Evolutionary conservation across 2,329 filamentous ascomycete genomes (phyloP).

Genomic region (Plenodomus lindquistii): DNA sequence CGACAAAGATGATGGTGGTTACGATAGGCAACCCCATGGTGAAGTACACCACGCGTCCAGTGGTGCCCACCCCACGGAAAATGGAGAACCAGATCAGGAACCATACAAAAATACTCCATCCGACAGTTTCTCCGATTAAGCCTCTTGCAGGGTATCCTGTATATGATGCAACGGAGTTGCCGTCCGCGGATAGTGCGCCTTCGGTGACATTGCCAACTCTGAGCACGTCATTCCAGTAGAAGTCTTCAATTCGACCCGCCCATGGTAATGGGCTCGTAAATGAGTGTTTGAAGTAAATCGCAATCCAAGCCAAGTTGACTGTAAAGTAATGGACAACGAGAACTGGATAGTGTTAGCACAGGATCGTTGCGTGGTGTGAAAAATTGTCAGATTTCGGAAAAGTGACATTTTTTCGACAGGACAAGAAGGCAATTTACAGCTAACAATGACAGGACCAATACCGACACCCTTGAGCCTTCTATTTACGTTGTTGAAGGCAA

Average conservation of each 20-base stretch:
- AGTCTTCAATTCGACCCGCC: slow-evolving; percentile 55
- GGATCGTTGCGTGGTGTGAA: too few relatives aligned
- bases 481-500: slow-evolving; percentile 58
- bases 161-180: slow-evolving; percentile 48
- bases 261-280: slow-evolving; percentile 61
- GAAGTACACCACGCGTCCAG: slow-evolving; percentile 63
- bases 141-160: slow-evolving; percentile 53
- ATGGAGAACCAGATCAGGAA: slow-evolving; percentile 64
- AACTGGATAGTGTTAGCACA: too few relatives aligned
- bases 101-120: slow-evolving; percentile 63
- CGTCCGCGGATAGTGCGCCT: slow-evolving; percentile 39
- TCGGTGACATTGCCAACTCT: slow-evolving; percentile 51
- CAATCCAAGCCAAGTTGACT: slow-evolving; percentile 62
- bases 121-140: slow-evolving; percentile 61
- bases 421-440: slow-evolving; percentile 15
- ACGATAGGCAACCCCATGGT: slow-evolving; percentile 65
- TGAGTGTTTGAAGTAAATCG: slow-evolving; percentile 61
- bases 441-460: slow-evolving; percentile 57
- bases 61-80: slow-evolving; percentile 61
- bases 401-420: too few relatives aligned
- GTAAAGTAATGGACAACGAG: slow-evolving; percentile 62
- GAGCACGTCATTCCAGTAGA: slow-evolving; percentile 56
- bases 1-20: slow-evolving; percentile 61
- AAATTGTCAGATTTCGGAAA: too few relatives aligned
- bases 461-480: slow-evolving; percentile 59